Conservation (phyloP, 2,329 filamentous ascomycete genomes). For the Alternaria ethzedia region DNA sequence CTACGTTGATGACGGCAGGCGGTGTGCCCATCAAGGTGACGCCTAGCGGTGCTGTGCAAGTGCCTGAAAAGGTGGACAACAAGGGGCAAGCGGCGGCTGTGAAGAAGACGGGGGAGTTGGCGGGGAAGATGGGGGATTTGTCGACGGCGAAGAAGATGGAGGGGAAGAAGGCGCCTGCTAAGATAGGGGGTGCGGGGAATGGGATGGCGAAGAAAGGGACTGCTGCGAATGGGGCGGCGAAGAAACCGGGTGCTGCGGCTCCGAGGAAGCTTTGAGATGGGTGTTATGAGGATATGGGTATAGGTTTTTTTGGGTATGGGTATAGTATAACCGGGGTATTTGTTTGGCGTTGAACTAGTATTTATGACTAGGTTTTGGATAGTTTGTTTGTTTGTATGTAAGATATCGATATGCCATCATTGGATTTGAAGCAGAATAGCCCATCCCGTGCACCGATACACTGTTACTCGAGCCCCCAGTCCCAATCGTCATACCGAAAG, state of each 20-base stretch:
- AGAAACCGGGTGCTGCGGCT: conserved; percentile 2
- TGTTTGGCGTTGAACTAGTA: neutral
- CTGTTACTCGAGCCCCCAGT: neutral
- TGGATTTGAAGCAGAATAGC: neutral
- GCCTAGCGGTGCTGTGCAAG: conserved; percentile 30
- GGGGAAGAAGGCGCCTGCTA: conserved; percentile 1
- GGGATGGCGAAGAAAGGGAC: neutral
- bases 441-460: neutral
- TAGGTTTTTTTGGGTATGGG: neutral
- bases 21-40: conserved; percentile 45
- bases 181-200: neutral
- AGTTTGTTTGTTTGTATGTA: neutral
- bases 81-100: neutral
- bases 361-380: neutral
- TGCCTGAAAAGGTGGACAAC: conserved; percentile 20
- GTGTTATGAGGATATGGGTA: neutral
- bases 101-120: conserved; percentile 2
- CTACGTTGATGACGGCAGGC: conserved; percentile 34
- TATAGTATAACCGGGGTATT: neutral
- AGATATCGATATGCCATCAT: neutral
- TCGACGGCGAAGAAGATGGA: neutral
- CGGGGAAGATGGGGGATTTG: neutral
- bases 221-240: neutral
- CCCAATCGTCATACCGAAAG: no score
- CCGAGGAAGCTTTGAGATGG: conserved; percentile 9